Percentiles rank a stretch among this genome's conserved stretches.
Conservation (phyloP, 2,329 filamentous ascomycete species). For the Sporothrix euskadiensis region DNA sequence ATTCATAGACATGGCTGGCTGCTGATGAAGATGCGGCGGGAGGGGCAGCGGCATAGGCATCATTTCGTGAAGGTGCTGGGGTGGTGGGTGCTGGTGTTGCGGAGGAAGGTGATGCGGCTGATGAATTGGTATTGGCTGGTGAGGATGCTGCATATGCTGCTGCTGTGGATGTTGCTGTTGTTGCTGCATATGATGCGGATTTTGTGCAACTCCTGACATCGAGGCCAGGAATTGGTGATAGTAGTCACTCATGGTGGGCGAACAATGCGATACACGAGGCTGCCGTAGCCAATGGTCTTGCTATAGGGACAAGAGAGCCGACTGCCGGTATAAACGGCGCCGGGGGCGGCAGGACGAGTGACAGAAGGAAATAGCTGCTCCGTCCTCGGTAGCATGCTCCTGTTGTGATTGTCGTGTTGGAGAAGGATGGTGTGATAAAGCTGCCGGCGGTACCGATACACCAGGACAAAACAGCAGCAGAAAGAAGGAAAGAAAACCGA, state of each 20-base stretch:
- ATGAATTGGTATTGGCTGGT: background rate
- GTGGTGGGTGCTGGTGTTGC: constrained; percentile 34
- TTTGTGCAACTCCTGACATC: constrained; percentile 47
- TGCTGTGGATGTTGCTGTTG: constrained; percentile 20
- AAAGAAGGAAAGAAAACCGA: constrained; percentile 12
- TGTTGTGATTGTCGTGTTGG: background rate
- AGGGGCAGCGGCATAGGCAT: constrained; percentile 24
- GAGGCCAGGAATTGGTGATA: constrained; percentile 58
- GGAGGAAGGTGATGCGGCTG: constrained; percentile 9
- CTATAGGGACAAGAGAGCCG: background rate
- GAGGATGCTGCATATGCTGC: constrained; percentile 15
- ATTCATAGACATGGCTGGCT: constrained; percentile 38
- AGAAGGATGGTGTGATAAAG: background rate
- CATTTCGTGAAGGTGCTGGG: constrained; percentile 40
- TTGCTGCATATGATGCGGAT: constrained; percentile 15
- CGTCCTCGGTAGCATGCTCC: constrained; percentile 13
- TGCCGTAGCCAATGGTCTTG: background rate
- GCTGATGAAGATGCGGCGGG: constrained; percentile 34
- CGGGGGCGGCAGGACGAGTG: background rate
- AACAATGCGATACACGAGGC: background rate
- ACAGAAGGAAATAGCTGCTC: background rate
- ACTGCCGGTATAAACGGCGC: background rate
- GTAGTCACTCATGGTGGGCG: constrained; percentile 53
- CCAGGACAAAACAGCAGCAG: background rate
- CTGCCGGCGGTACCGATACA: background rate